These are phyloP conservation scores for Carpinus fangiana DNA, from an alignment of 306 rosid species.

Conservation along the genomic window DNA sequence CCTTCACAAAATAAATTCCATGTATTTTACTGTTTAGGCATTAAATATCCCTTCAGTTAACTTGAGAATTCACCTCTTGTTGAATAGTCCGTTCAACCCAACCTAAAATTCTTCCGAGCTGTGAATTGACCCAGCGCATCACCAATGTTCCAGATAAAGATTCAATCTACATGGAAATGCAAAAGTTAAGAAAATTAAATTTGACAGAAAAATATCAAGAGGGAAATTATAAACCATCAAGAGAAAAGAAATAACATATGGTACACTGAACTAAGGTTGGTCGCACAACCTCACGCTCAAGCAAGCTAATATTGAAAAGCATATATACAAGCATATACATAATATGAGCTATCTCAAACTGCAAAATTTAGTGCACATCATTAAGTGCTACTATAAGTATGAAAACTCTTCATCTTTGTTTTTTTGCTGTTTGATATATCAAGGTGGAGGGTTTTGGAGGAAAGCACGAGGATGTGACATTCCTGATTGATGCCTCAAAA, in stretches of 20 bases:
- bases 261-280: slow-evolving; percentile 1
- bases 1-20: too few species aligned
- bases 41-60: slow-evolving; percentile 6
- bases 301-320: slow-evolving; percentile 21
- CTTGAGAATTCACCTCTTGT: slow-evolving; percentile 67
- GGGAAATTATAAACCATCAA: not conserved
- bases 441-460: not conserved
- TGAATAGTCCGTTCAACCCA: slow-evolving; percentile 93
- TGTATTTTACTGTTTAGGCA: too few species aligned
- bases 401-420: not conserved
- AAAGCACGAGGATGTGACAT: not conserved
- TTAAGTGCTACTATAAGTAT: not conserved
- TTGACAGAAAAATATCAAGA: slow-evolving; percentile 14
- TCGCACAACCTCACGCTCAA: slow-evolving; percentile 14
- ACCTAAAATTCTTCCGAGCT: slow-evolving; percentile 86
- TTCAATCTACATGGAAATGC: slow-evolving; percentile 62
- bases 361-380: not conserved
- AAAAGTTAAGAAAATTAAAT: slow-evolving; percentile 10
- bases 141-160: slow-evolving; percentile 93
- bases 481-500: not conserved
- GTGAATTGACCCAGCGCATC: slow-evolving; percentile 95
- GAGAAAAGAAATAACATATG: slow-evolving; percentile 17
- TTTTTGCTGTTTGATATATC: not conserved
- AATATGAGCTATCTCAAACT: slow-evolving; percentile 9
- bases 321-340: slow-evolving; percentile 21